Conservation (phyloP, 352 stramenopile genomes). For the Globisporangium polare region DNA sequence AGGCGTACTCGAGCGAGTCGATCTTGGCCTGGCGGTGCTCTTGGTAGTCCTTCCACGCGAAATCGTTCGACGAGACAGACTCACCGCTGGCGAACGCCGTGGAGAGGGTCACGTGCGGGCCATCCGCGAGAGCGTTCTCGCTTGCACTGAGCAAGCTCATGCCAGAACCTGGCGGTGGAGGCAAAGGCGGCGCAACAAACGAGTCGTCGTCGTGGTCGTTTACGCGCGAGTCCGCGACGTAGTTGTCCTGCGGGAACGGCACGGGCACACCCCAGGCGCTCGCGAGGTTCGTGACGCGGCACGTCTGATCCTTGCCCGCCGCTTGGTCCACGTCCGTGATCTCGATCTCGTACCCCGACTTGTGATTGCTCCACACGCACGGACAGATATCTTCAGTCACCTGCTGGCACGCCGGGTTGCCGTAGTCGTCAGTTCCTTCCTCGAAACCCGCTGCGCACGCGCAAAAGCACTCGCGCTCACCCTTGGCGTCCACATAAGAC, state of each 20-base stretch:
- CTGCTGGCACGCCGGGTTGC: conserved; percentile 23
- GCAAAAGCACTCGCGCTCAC: conserved; percentile 51
- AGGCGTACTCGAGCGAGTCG: conserved; percentile 33
- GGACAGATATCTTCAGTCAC: conserved; percentile 27
- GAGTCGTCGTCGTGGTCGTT: conserved; percentile 19
- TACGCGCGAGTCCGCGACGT: conserved; percentile 36
- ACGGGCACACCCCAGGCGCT: conserved; percentile 29
- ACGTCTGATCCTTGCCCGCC: conserved; percentile 18
- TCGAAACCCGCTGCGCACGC: conserved; percentile 39
- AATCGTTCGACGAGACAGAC: conserved; percentile 13
- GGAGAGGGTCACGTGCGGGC: conserved; percentile 10
- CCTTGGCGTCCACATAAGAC: conserved; percentile 32
- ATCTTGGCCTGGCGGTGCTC: conserved; percentile 27
- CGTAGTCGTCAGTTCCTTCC: conserved; percentile 14
- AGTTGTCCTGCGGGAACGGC: conserved; percentile 54
- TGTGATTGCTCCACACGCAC: conserved; percentile 39
- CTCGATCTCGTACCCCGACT: conserved; percentile 16
- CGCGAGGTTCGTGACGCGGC: conserved; percentile 28
- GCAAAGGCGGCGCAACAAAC: background rate
- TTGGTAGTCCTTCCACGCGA: conserved; percentile 60
- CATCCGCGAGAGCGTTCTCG: background rate
- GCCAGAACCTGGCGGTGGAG: background rate
- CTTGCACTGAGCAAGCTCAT: background rate
- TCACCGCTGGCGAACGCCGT: conserved; percentile 11
- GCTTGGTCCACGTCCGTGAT: conserved; percentile 4